These are phyloP conservation scores for Plasmodium berghei DNA, from an alignment of 169 alveolate species.

Conservation along the genomic window DNA sequence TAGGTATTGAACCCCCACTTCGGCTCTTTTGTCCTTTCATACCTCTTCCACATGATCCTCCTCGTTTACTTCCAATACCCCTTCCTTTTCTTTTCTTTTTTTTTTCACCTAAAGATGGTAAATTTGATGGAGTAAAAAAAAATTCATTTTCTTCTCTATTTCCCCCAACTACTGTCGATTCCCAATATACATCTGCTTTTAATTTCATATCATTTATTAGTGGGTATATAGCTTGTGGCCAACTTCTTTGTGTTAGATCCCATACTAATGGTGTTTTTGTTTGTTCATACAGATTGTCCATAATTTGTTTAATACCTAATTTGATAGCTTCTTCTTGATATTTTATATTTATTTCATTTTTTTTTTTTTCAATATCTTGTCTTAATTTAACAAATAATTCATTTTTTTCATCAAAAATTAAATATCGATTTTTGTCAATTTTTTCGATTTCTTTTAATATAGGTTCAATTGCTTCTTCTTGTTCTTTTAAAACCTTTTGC, in stretches of 20 bases:
- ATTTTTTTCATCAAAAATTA: conserved; percentile 80
- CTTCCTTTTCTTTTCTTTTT: conserved; percentile 84
- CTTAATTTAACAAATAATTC: conserved; percentile 79
- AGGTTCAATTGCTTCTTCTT: conserved; percentile 77
- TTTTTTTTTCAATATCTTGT: conserved; percentile 73
- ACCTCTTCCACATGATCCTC: conserved; percentile 86
- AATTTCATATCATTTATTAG: conserved; percentile 78
- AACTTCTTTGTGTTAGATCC: conserved; percentile 84
- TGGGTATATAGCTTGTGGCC: conserved; percentile 77
- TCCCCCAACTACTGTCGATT: conserved; percentile 85
- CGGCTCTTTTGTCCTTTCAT: conserved; percentile 87
- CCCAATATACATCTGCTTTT: conserved; percentile 82
- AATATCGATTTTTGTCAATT: conserved; percentile 72
- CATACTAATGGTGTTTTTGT: conserved; percentile 81
- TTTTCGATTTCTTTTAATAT: conserved; percentile 78
- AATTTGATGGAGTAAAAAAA: conserved; percentile 77
- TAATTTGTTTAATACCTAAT: conserved; percentile 57
- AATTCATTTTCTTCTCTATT: conserved; percentile 79
- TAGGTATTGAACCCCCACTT: conserved; percentile 82
- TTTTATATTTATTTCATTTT: conserved; percentile 73
- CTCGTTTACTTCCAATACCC: conserved; percentile 87
- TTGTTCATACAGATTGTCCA: conserved; percentile 68
- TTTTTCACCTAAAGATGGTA: conserved; percentile 82
- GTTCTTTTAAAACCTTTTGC: conserved; percentile 71
- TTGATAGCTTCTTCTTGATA: conserved; percentile 46